These are phyloP conservation scores for Gliomastix tumulicola DNA, from an alignment of 2,329 filamentous ascomycete genomes.

Conservation along the genomic window DNA sequence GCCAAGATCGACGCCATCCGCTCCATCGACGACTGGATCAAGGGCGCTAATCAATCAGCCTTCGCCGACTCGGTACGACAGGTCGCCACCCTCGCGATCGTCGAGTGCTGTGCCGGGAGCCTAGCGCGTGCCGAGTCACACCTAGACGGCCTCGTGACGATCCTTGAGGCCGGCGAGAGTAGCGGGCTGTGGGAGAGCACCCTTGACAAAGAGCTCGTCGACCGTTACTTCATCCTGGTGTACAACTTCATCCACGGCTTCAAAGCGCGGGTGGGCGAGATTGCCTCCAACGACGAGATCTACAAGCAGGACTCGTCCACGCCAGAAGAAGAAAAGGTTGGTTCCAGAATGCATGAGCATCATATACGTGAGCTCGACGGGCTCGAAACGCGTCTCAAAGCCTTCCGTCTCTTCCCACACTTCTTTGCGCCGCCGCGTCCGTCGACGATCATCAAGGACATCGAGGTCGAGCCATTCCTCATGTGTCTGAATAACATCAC, in stretches of 20 bases:
- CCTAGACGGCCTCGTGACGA: neutral
- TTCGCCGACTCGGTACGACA: no score
- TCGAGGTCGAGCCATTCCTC: neutral
- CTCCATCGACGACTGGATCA: neutral
- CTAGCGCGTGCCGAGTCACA: neutral
- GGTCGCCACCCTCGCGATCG: no score
- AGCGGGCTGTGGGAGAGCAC: neutral
- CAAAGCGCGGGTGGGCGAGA: neutral
- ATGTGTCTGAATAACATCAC: neutral
- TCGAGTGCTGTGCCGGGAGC: neutral
- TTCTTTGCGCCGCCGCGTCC: no score
- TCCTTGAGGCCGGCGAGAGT: neutral
- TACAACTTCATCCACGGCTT: neutral
- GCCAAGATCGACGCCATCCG: neutral
- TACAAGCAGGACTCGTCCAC: neutral
- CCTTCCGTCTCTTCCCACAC: neutral
- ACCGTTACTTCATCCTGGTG: neutral
- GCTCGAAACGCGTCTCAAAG: neutral
- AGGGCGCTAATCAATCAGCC: no score
- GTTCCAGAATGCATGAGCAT: neutral
- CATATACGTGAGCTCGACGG: neutral
- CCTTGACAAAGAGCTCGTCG: neutral
- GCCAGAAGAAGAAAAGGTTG: neutral
- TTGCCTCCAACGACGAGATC: neutral
- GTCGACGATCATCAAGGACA: neutral